phyloP scores from a whole-genome alignment of 805 yeast species.

The Myxozyma neotropica region DNA sequence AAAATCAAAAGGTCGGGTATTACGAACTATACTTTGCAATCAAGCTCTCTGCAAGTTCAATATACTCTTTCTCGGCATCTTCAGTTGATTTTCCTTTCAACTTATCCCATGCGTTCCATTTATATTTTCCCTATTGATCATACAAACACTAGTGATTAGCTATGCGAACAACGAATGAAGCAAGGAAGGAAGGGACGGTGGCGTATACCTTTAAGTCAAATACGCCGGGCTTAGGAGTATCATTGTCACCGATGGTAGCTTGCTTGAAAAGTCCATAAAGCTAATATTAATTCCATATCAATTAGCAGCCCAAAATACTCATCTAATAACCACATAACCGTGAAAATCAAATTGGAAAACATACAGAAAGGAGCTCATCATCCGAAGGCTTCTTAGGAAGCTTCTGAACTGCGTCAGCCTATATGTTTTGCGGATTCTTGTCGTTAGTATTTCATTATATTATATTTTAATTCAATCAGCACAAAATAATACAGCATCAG shows the following conservation, averaged over 20 bases:
- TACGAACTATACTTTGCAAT: slow-evolving; percentile 35
- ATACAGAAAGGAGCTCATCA: slow-evolving; percentile 72
- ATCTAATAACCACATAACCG: neutral
- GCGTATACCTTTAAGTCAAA: slow-evolving; percentile 78
- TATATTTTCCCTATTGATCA: slow-evolving; percentile 76
- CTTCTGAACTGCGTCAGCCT: slow-evolving; percentile 69
- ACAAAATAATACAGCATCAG: too few species aligned
- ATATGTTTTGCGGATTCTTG: too few species aligned
- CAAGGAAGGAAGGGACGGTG: too few species aligned
- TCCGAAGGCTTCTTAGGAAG: slow-evolving; percentile 78
- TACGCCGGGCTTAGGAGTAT: slow-evolving; percentile 82
- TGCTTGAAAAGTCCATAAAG: slow-evolving; percentile 94
- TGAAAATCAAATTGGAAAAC: slow-evolving; percentile 11
- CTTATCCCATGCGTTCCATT: slow-evolving; percentile 96
- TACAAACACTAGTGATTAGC: neutral
- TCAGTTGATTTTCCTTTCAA: slow-evolving; percentile 82
- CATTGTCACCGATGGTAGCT: slow-evolving; percentile 95
- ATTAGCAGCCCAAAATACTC: neutral
- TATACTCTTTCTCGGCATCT: slow-evolving; percentile 80
- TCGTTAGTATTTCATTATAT: neutral
- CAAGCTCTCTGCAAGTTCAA: slow-evolving; percentile 43
- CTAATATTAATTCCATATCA: too few species aligned
- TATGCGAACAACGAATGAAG: too few species aligned
- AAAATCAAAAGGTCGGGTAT: neutral
- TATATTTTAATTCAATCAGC: neutral